Percentiles rank a stretch among this genome's conserved stretches.
Conservation (phyloP, 1,139 yeast species). For the Debaryomycetaceae sp. region DNA sequence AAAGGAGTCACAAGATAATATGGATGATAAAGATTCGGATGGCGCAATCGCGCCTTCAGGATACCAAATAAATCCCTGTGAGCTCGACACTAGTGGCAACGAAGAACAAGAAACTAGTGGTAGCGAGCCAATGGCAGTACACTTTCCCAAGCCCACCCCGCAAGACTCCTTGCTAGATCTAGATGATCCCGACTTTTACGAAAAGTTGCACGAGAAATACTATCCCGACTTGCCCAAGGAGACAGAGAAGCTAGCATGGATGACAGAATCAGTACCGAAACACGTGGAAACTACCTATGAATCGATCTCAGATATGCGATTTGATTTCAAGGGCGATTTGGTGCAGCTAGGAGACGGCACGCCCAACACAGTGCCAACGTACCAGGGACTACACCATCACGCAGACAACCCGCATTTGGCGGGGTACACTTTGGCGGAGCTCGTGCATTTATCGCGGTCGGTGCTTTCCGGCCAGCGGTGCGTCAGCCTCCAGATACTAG, state of each 20-base stretch:
- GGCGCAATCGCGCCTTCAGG: constrained; percentile 28
- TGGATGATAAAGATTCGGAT: no score
- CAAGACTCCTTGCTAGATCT: constrained; percentile 38
- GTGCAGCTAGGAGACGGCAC: constrained; percentile 38
- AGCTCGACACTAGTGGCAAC: no score
- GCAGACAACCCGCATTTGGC: constrained; percentile 82
- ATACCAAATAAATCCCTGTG: constrained; percentile 28
- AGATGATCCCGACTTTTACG: constrained; percentile 67
- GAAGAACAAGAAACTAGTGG: constrained; percentile 20
- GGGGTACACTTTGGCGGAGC: constrained; percentile 80
- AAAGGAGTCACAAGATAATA: no score
- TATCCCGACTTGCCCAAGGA: constrained; percentile 86
- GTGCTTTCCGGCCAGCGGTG: constrained; percentile 78
- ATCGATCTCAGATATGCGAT: constrained; percentile 61
- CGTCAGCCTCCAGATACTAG: constrained; percentile 76
- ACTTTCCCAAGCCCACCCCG: constrained; percentile 47
- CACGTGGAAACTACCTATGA: constrained; percentile 40
- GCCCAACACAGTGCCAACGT: constrained; percentile 23
- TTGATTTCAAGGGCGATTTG: constrained; percentile 78
- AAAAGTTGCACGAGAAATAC: constrained; percentile 71
- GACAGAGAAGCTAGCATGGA: constrained; percentile 80
- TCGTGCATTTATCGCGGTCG: constrained; percentile 72
- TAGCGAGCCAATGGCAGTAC: constrained; percentile 28
- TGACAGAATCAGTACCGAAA: constrained; percentile 53
- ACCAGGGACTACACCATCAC: constrained; percentile 83